Conservation (phyloP, 2,329 filamentous ascomycete genomes). For the Fonsecaea pedrosoi region DNA sequence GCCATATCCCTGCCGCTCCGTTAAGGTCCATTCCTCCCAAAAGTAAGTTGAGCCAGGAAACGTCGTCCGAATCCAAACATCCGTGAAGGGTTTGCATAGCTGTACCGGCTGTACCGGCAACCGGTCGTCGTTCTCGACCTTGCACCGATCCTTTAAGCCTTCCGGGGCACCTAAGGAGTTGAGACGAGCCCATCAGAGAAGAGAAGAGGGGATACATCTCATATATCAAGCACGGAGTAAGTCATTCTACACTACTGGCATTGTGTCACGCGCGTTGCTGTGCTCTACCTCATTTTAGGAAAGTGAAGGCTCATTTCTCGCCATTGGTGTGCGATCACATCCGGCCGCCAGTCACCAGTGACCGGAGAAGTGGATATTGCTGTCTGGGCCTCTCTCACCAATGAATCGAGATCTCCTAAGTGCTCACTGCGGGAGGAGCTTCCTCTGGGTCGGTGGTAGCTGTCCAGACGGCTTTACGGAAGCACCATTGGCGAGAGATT, state of each 20-base stretch:
- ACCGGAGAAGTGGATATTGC: neutral
- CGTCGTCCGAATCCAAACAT: neutral
- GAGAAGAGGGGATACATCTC: neutral
- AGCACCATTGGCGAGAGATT: neutral
- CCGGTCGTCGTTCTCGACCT: neutral
- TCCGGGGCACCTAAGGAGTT: neutral
- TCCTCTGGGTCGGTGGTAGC: neutral
- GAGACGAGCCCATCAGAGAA: neutral
- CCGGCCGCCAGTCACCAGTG: neutral
- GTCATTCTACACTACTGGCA: slow-evolving; percentile 1
- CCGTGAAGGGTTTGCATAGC: neutral
- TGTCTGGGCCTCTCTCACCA: neutral
- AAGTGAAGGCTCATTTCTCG: neutral
- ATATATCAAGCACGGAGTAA: neutral
- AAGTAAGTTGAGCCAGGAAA: neutral
- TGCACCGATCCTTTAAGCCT: neutral
- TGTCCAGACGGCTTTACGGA: neutral
- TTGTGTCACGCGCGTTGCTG: neutral
- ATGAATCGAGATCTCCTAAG: neutral
- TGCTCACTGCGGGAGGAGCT: neutral
- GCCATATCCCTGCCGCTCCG: slow-evolving; percentile 1
- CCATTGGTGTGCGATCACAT: neutral
- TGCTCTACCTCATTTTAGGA: neutral
- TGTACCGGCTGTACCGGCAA: neutral
- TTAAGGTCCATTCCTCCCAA: neutral